Base-by-base conservation (phyloP, 345 rosid genomes). In the Rhodamnia argentea region DNA sequence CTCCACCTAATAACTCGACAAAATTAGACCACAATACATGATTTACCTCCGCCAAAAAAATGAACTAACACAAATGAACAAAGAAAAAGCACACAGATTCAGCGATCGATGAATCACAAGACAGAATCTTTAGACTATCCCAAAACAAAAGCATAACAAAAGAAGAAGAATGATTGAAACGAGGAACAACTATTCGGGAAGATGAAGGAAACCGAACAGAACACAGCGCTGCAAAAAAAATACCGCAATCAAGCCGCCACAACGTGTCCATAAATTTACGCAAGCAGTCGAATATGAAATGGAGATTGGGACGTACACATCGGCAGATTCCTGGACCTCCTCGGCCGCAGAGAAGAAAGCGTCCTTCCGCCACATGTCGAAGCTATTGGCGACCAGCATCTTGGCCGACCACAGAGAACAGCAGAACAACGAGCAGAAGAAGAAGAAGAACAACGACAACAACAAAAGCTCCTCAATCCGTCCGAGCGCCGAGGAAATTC, bases 271-370 rank as follows among this genome's bases (percentile, higher is more conserved):
- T 58, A 32, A 50, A 53, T 40, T 26, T 26, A 7, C 10, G 37
- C 86, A 18, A 15, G 11, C 40, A 75, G 16, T 55, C 7, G 82
- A 60, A 18, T 4, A 29, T 51, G 14, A 52, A 70, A 16, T 5
- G 50, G 51, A 60, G 64, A 60, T 5, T 27, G 37, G 59, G 85
- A 89, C 97, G 75, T 92, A 96, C 98, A 90, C 86, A 87, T 96
- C 99, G 44, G 98, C 92, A 82, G 99, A 96, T 87, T 94, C 94
- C 88, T 96, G 99, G 84, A 96, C 96, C 92, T 95, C 98, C 88
- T 96, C 99, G n/a, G 99, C 99, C 0, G 97, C 98, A 60, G 97
- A 91, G 90, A 95, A 96, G 90, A 96, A 95, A 62, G 92, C 90
- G 85, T 96, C 99, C 83, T 94, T 95, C 89, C 92, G 94, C 99